Evolutionary conservation across 768 basidiomycete species (phyloP).

Genomic region (Pisolithus marmoratus): DNA sequence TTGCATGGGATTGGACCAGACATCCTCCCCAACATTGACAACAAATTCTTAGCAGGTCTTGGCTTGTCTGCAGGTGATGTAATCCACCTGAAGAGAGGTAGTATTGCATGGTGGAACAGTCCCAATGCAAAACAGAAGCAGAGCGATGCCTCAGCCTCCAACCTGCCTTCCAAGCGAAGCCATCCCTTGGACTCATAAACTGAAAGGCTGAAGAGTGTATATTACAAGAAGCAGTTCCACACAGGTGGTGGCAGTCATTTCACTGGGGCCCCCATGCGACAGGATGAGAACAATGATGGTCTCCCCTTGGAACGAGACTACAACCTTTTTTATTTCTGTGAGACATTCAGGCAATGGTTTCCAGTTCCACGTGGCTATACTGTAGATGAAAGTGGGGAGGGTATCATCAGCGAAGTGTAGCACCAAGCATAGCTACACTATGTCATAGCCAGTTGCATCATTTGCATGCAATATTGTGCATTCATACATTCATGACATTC

Average conservation of each 20-base stretch:
- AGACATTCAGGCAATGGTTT: neutral
- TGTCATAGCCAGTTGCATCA: too few relatives aligned
- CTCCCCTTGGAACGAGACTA: too few relatives aligned
- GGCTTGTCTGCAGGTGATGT: too few relatives aligned
- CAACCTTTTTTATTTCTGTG: neutral
- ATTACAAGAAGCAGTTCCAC: neutral
- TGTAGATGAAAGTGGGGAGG: neutral
- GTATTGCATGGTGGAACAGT: too few relatives aligned
- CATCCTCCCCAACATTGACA: too few relatives aligned
- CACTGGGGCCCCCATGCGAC: neutral
- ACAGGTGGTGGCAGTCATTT: neutral
- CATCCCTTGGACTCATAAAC: neutral
- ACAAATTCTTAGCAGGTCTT: too few relatives aligned
- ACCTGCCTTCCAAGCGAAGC: neutral
- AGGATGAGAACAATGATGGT: neutral
- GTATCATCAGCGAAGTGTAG: too few relatives aligned
- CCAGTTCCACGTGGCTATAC: neutral
- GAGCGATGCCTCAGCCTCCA: neutral
- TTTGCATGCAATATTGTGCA: too few relatives aligned
- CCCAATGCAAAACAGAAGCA: too few relatives aligned
- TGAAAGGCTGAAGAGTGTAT: neutral
- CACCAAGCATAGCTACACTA: neutral
- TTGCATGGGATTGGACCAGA: too few relatives aligned
- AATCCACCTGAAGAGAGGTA: too few relatives aligned
- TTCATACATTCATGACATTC: slow-evolving; percentile 11